Percentiles rank a stretch among this genome's conserved stretches.
Evolutionary conservation across 805 yeast genomes (phyloP).

Genomic region (Yueomyces sinensis): DNA sequence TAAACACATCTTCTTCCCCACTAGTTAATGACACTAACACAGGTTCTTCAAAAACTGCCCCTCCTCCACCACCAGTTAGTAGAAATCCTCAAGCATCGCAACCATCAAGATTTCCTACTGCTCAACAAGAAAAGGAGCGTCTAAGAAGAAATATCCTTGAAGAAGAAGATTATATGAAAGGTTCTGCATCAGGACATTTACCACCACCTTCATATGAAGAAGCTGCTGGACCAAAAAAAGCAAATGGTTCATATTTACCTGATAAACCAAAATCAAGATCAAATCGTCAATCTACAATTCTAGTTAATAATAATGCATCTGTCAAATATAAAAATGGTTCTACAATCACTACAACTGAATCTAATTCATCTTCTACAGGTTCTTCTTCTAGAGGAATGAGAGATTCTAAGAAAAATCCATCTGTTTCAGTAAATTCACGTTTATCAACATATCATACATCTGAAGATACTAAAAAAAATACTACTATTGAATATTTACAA

Average conservation of each 20-base stretch:
- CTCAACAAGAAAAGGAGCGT: conserved; percentile 21
- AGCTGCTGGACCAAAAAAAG: conserved; percentile 25
- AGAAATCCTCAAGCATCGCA: too few species aligned
- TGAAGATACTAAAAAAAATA: too few species aligned
- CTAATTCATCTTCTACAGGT: not conserved
- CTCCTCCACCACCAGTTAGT: conserved; percentile 3
- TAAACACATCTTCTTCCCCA: too few species aligned
- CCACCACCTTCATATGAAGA: conserved; percentile 14
- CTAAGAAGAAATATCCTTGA: conserved; percentile 15
- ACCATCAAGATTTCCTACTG: conserved; percentile 22
- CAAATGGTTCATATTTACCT: conserved; percentile 3
- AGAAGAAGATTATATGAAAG: conserved; percentile 4
- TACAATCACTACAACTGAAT: too few species aligned
- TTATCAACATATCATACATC: too few species aligned
- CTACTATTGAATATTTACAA: not conserved
- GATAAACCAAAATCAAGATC: conserved; percentile 5
- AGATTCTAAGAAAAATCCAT: too few species aligned
- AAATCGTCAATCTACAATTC: not conserved
- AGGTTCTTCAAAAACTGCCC: too few species aligned
- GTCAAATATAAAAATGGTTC: too few species aligned
- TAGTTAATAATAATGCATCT: too few species aligned
- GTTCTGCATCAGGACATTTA: not conserved
- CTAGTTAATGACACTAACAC: too few species aligned
- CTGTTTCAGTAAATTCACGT: too few species aligned
- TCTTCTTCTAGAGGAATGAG: too few species aligned